phyloP scores from a whole-genome alignment of 140 eudicot species.

The Artemisia princeps region DNA sequence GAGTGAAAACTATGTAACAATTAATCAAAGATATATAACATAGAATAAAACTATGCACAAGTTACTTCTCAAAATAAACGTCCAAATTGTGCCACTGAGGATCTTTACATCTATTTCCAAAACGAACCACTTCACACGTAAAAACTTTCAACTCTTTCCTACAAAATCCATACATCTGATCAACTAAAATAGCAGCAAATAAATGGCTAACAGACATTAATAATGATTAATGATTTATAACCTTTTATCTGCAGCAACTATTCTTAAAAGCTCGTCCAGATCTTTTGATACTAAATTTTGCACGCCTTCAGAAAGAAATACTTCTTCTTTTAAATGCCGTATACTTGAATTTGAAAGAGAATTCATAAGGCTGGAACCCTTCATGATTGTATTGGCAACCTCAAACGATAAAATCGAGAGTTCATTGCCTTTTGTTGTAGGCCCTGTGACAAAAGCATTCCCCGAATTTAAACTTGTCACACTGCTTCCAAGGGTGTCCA shows the following conservation, averaged over 20 bases:
- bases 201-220: neutral
- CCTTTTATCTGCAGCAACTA: conserved; percentile 77
- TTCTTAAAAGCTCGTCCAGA: conserved; percentile 55
- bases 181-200: neutral
- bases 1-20: conserved; percentile 19
- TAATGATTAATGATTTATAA: conserved; percentile 12
- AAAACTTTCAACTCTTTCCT: conserved; percentile 66
- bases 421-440: conserved; percentile 52
- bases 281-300: conserved; percentile 60
- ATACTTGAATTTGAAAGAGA: conserved; percentile 46
- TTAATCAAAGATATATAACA: conserved; percentile 14
- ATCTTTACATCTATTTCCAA: conserved; percentile 91
- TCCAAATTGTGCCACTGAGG: conserved; percentile 97
- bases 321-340: conserved; percentile 44
- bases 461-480: conserved; percentile 50
- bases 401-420: conserved; percentile 68
- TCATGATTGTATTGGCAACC: conserved; percentile 84
- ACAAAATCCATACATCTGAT: conserved; percentile 20
- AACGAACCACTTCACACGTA: conserved; percentile 66
- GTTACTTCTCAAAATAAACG: conserved; percentile 78
- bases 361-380: conserved; percentile 65
- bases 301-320: conserved; percentile 68
- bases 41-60: neutral
- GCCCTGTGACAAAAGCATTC: conserved; percentile 59
- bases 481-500: conserved; percentile 78